A percentile compares a stretch with the other conserved stretches of the same genome.
phyloP scores from a whole-genome alignment of 2,329 filamentous ascomycete species.

The Pyrenochaeta sp. region DNA sequence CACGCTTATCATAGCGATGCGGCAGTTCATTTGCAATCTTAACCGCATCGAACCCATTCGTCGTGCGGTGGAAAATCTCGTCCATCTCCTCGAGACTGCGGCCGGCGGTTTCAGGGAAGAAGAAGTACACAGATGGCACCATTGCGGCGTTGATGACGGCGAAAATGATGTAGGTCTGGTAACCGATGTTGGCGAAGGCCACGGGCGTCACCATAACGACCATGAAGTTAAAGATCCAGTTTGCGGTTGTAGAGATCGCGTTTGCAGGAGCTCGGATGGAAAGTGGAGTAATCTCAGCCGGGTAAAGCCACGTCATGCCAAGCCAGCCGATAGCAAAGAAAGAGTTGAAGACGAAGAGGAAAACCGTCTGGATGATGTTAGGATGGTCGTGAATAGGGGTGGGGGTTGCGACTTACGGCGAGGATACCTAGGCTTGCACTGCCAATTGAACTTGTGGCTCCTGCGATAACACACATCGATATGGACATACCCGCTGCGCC shows the following conservation, averaged over 20 bases:
- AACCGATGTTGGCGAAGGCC: constrained; percentile 64
- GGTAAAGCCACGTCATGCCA: constrained; percentile 67
- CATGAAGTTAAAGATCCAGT: constrained; percentile 59
- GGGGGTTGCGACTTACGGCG: constrained; percentile 57
- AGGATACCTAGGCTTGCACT: constrained; percentile 43
- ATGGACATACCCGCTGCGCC: constrained; percentile 45
- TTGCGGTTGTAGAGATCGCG: constrained; percentile 81
- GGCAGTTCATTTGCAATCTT: constrained; percentile 60
- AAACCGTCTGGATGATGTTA: constrained; percentile 65
- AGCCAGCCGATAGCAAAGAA: constrained; percentile 88
- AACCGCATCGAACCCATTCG: constrained; percentile 58
- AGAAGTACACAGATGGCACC: constrained; percentile 65
- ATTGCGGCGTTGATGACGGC: constrained; percentile 64
- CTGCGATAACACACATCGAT: constrained; percentile 46
- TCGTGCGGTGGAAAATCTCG: constrained; percentile 67
- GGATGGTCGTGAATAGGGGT: not conserved
- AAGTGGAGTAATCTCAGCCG: constrained; percentile 85
- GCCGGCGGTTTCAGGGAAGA: constrained; percentile 67
- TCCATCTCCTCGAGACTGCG: constrained; percentile 57
- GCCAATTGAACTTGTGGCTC: constrained; percentile 36
- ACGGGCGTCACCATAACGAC: constrained; percentile 72
- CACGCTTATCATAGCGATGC: constrained; percentile 65
- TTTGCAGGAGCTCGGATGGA: constrained; percentile 89
- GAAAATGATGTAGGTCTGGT: constrained; percentile 65
- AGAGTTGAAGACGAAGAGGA: constrained; percentile 92